Base-by-base conservation (phyloP, 1,284 basidiomycete species). In the Rhizopogon hawkerae region DNA sequence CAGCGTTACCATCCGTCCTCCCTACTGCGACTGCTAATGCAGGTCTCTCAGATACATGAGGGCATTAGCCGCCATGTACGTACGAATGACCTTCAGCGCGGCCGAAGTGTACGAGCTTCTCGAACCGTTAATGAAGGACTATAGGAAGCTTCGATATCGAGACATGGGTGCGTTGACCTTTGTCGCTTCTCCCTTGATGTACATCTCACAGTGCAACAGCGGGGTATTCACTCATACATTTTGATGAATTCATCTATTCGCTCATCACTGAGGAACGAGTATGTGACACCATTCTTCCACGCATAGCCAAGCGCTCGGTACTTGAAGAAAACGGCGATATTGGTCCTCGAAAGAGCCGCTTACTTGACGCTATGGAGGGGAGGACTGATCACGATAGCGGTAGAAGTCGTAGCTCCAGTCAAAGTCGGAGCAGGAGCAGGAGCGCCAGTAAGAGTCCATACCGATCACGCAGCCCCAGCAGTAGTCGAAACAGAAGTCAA, bases 251-350 rank as follows among this genome's bases (percentile, higher is more conserved):
- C 62, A 77, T 94, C 47, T 85, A 98, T 67, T 75, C 82, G 45
- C 75, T 98, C 5, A 70, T 98, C 21, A 82, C 76, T 1, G 84
- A 96, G 64, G 94, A 98, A 54, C 79, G 94, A 52, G 94, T 94
- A 1, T 98, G 94, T 67, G 95, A 98, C 68, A 89, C 93, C 58
- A 98, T 98, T 58, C 71, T 99, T 43, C 96, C 96, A 4, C 83
- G 96, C 38, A 70, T 98, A 54, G 82, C 83, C 2, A 92, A 87
- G 70, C 79, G 96, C 14, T 79, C 84, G 49, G 84, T 92, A 0
- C 72, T 98, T 11, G 95, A 98, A 71, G 92, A 96, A 60, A 88
- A 83, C 18, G 89, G 92, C 48, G 94, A 96, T 1, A 75, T 99
- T 35, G 82, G 85, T 0, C 85, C 89, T 2, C 73, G 92, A 14